phyloP scores from a whole-genome alignment of 2,329 filamentous ascomycete genomes.

The Aurifilum marmelostoma region DNA sequence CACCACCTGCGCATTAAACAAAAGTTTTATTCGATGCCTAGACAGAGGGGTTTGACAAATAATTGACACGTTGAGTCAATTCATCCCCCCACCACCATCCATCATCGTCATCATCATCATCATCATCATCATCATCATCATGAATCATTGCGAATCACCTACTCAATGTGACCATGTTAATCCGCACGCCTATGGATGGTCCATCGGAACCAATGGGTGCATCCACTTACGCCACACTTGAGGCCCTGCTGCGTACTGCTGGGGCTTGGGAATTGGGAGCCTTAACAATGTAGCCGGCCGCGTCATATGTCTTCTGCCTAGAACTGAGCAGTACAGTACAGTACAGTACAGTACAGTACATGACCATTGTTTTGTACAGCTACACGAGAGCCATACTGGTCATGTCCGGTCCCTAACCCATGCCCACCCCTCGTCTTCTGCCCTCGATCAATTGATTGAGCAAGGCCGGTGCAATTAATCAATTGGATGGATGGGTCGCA shows the following conservation, averaged over 20 bases:
- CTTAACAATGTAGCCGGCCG: slow-evolving; percentile 4
- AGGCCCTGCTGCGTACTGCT: neutral
- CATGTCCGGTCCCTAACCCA: too few species aligned
- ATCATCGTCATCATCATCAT: neutral
- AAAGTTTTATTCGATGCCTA: neutral
- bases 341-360: too few species aligned
- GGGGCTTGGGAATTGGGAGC: neutral
- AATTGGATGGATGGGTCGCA: neutral
- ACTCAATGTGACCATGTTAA: neutral
- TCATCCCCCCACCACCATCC: neutral
- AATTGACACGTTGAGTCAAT: slow-evolving; percentile 15
- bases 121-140: neutral
- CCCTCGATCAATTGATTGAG: neutral
- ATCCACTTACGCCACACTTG: neutral
- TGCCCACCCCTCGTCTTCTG: neutral
- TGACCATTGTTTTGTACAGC: too few species aligned
- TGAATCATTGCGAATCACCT: slow-evolving; percentile 21
- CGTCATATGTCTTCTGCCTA: slow-evolving; percentile 23
- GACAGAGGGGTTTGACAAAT: neutral
- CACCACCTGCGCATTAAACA: neutral
- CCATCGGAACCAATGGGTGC: neutral
- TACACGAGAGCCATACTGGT: too few species aligned
- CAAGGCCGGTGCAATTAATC: neutral
- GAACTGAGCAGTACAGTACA: neutral
- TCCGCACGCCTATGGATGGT: neutral